Conservation (phyloP, 176 grass and related monocot species). For the Hyparrhenia diplandra region DNA sequence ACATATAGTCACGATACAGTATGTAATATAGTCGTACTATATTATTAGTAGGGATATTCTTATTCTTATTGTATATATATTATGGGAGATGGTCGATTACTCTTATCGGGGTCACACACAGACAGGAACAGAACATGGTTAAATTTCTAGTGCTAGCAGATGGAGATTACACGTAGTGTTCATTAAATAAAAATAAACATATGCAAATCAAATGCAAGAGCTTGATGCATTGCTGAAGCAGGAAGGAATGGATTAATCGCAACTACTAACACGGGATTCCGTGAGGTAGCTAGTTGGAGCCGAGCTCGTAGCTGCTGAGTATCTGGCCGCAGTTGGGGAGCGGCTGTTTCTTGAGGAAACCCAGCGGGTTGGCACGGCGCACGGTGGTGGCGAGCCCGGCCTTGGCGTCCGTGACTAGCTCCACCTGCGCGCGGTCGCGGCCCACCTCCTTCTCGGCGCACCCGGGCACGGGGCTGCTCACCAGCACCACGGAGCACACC, state of each 20-base stretch:
- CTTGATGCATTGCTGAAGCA: no score
- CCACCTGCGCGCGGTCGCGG: conserved; percentile 32
- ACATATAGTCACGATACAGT: background rate
- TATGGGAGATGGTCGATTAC: no score
- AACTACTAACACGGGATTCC: no score
- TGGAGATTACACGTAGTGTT: background rate
- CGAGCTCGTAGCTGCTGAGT: conserved; percentile 6
- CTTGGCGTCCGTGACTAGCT: background rate
- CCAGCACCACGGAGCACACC: conserved; percentile 37
- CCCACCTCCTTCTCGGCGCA: conserved; percentile 33
- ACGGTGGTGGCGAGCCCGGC: conserved; percentile 30
- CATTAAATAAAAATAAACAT: background rate
- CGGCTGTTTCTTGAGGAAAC: conserved; percentile 26
- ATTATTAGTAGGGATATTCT: no score
- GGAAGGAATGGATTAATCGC: no score
- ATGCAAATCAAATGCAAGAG: background rate
- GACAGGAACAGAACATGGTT: background rate
- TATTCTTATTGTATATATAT: no score
- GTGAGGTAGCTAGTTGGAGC: no score
- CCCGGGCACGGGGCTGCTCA: conserved; percentile 30
- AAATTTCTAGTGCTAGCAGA: background rate
- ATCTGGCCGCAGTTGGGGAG: conserved; percentile 33
- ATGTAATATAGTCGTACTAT: no score
- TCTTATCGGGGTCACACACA: background rate
- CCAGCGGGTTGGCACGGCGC: conserved; percentile 41